Base-by-base conservation (phyloP, 2,329 filamentous ascomycete species). In the Lasiodiplodia hormozganensis region DNA sequence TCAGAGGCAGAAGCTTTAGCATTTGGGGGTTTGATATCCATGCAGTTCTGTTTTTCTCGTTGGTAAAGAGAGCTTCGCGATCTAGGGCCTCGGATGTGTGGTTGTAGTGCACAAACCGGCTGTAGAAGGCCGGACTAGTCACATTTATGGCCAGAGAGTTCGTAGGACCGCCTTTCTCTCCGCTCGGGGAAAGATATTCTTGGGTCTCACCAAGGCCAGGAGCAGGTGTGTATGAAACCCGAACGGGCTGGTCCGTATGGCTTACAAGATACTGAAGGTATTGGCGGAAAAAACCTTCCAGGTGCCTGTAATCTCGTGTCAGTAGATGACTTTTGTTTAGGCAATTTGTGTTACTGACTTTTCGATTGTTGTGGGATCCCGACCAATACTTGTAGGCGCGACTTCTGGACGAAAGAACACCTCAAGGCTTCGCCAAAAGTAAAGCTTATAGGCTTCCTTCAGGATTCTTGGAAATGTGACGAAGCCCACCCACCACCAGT, bases 401-500 rank as follows among this genome's bases (percentile, higher is more conserved):
- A 90, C 88, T 74, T 92, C 89, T 0, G 89, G 90, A 21, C 87
- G 82, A 71, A 85, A 88, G 85, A 89, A 91, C 52, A 92, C 87
- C 69, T 88, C 85, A 34, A 92, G 82, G 43, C 83, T 84, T 40
- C 82, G 82, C 31, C 77, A 76, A 75, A 89, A 87, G 75, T 87
- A 89, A 5, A 92, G 81, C 16, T 77, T 79, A 2, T 75, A 81
- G 1, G 89, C 90, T 77, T 93, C 85, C 67, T 84, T 85, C 23
- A 89, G 75, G 57, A 92, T 92, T 31, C 90, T 84, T 1, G 89
- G 89, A 71, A 90, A 88, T 0, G 89, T 92, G 28, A 86, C 80
- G 34, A 92, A 83, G 2, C 88, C 89, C 11, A 91, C 86, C 89
- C 89, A 91, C 82, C 86, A 89, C 89, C 90, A 92, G 1, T 76